Percentiles rank a stretch among this genome's conserved stretches.
Evolutionary conservation across 2,329 filamentous ascomycete species (phyloP).

Genomic region (Fusarium albosuccineum): DNA sequence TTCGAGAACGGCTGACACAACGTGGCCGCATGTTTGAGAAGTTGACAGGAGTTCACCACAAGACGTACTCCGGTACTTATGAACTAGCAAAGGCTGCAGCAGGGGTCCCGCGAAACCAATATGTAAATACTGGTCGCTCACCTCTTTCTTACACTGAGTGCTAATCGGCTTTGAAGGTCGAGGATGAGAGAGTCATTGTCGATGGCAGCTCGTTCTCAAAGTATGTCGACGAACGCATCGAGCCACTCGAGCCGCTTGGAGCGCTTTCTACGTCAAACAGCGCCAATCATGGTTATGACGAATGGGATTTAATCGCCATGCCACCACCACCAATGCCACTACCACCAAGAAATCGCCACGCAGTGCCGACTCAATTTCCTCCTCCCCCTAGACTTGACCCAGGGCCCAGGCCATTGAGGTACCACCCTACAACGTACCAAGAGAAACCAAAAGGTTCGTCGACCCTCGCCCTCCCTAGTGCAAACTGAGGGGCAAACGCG

Average conservation of each 20-base stretch:
- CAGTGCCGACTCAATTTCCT: too few relatives aligned
- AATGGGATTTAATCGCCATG: too few relatives aligned
- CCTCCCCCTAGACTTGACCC: too few relatives aligned
- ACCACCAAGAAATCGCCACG: too few relatives aligned
- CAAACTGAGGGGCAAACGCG: too few relatives aligned
- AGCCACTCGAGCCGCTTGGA: neutral
- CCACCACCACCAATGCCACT: too few relatives aligned
- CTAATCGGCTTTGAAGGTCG: neutral
- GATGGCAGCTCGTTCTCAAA: constrained; percentile 1
- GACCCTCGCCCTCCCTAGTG: too few relatives aligned
- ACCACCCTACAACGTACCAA: too few relatives aligned
- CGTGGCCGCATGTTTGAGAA: constrained; percentile 6
- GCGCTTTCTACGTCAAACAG: neutral
- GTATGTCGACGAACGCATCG: neutral
- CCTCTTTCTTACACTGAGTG: neutral
- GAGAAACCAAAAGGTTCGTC: neutral
- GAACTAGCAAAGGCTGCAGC: neutral
- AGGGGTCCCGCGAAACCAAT: neutral
- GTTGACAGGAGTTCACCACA: constrained; percentile 13
- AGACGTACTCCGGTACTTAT: constrained; percentile 4
- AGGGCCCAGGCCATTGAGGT: too few relatives aligned
- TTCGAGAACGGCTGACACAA: neutral
- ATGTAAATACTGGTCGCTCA: neutral
- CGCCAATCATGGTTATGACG: too few relatives aligned
- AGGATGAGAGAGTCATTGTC: constrained; percentile 7